phyloP scores from a whole-genome alignment of 1,284 basidiomycete genomes.

The Takashimella tepidaria region DNA sequence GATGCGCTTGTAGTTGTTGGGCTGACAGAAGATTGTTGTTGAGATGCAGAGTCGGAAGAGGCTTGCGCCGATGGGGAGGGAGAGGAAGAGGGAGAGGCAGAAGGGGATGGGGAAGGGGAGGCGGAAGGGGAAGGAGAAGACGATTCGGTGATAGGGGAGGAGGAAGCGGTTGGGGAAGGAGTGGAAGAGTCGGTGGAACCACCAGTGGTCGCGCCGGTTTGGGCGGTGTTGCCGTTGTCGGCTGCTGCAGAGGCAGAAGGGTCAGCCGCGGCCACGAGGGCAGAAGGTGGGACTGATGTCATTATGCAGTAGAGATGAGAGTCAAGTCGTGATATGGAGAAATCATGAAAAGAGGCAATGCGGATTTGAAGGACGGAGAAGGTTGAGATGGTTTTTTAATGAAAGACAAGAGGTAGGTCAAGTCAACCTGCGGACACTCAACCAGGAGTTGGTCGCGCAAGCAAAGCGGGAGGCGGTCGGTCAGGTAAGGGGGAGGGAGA shows the following conservation, averaged over 20 bases:
- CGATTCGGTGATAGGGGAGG: slow-evolving; percentile 20
- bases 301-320: too few relatives aligned
- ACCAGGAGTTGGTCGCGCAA: neutral
- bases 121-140: slow-evolving; percentile 26
- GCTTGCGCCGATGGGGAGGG: neutral
- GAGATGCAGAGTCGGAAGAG: neutral
- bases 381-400: neutral
- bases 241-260: neutral
- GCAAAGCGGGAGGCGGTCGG: neutral
- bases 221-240: neutral
- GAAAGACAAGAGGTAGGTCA: neutral
- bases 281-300: too few relatives aligned
- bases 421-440: too few relatives aligned
- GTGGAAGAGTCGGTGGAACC: slow-evolving; percentile 5
- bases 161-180: slow-evolving; percentile 10
- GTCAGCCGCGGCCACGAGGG: neutral
- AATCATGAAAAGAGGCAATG: too few relatives aligned
- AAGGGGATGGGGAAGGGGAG: slow-evolving; percentile 22
- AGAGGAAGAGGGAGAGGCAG: slow-evolving; percentile 17
- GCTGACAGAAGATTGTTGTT: neutral
- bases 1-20: neutral
- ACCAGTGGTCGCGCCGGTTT: neutral
- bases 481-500: neutral
- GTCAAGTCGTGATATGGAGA: too few relatives aligned
- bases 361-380: too few relatives aligned